Conservation (phyloP, 306 rosid genomes). For the Cucumis cinereus region DNA sequence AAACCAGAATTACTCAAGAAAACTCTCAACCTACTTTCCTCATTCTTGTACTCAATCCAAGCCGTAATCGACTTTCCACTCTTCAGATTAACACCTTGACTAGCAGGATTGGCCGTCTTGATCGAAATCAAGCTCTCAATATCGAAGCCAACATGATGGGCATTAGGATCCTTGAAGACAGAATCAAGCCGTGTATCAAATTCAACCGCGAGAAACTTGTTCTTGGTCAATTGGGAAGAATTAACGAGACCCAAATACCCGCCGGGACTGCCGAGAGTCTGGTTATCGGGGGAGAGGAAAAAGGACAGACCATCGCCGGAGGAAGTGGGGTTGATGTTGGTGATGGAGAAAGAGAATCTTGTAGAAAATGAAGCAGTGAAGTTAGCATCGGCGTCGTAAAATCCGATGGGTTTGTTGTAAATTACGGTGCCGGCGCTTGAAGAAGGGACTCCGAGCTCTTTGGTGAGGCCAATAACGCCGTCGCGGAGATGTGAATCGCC, state of each 20-base stretch:
- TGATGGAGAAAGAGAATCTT: slow-evolving; percentile 40
- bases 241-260: slow-evolving; percentile 30
- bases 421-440: slow-evolving; percentile 50
- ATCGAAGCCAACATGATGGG: slow-evolving; percentile 53
- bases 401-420: slow-evolving; percentile 38
- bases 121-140: slow-evolving; percentile 33
- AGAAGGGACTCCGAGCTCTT: slow-evolving; percentile 48
- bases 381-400: slow-evolving; percentile 32
- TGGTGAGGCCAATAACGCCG: slow-evolving; percentile 62
- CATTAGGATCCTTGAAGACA: slow-evolving; percentile 34
- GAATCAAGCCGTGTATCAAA: slow-evolving; percentile 45
- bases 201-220: slow-evolving; percentile 41
- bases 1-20: slow-evolving; percentile 35
- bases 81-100: slow-evolving; percentile 46
- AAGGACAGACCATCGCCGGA: slow-evolving; percentile 53
- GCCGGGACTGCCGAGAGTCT: slow-evolving; percentile 31
- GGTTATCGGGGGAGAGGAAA: slow-evolving; percentile 38
- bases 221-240: slow-evolving; percentile 23
- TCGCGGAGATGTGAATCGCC: slow-evolving; percentile 70
- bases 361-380: slow-evolving; percentile 58
- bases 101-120: slow-evolving; percentile 30
- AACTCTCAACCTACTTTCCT: slow-evolving; percentile 19
- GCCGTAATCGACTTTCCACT: slow-evolving; percentile 38
- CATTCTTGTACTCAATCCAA: slow-evolving; percentile 67
- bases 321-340: slow-evolving; percentile 38